Evolutionary conservation across 2,329 filamentous ascomycete species (phyloP).

Genomic region (Epichloe aotearoae): DNA sequence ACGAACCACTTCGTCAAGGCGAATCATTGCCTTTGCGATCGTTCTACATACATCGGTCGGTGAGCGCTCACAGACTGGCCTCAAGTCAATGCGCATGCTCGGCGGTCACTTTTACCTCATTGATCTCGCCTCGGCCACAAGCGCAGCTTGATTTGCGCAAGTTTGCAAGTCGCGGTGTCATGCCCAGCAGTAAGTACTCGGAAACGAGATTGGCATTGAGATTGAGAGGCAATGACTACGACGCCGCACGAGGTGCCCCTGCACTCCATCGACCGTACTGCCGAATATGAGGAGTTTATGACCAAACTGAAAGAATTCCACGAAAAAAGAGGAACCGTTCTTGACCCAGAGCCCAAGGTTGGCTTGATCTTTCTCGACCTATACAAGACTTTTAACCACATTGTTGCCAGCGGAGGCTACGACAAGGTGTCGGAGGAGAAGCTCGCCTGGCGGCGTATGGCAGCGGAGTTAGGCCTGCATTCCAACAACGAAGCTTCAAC

Average conservation of each 20-base stretch:
- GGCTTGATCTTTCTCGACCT: constrained; percentile 66
- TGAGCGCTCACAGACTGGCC: not conserved
- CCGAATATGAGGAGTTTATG: constrained; percentile 71
- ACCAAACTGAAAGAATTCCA: constrained; percentile 60
- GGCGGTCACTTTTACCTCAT: not conserved
- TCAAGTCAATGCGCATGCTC: not conserved
- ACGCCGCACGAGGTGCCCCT: constrained; percentile 23
- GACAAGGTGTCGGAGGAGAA: constrained; percentile 75
- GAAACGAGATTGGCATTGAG: not conserved
- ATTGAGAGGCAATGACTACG: constrained; percentile 8
- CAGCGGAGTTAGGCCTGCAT: constrained; percentile 61
- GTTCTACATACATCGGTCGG: constrained; percentile 7
- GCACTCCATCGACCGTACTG: constrained; percentile 42
- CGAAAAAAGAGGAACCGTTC: constrained; percentile 61
- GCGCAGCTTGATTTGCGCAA: constrained; percentile 1
- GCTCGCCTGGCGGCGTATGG: constrained; percentile 72
- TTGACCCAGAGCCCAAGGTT: constrained; percentile 73
- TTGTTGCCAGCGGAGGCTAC: constrained; percentile 69
- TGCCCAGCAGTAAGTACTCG: not conserved
- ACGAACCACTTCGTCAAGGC: constrained; percentile 4
- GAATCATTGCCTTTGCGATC: constrained; percentile 11
- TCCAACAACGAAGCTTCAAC: constrained; percentile 67
- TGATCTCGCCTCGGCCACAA: not conserved
- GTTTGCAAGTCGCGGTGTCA: not conserved
- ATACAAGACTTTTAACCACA: constrained; percentile 63